Percentiles rank a stretch among this genome's conserved stretches.
Conservation (phyloP, 1,139 yeast genomes). For the Sugiyamaella neomexicana region DNA sequence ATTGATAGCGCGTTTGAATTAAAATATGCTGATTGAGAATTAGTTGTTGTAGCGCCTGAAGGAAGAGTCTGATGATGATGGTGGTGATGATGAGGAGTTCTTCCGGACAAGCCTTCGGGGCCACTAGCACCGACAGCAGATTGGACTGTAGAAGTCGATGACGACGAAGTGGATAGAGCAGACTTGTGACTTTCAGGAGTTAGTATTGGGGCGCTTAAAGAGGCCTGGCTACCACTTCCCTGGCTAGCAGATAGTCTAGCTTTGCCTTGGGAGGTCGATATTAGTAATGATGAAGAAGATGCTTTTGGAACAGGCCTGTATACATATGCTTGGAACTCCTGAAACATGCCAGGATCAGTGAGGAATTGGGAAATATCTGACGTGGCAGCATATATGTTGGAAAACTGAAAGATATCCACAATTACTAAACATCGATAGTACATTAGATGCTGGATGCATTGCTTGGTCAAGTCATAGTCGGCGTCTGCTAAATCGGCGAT, state of each 20-base stretch:
- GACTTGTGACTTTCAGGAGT: conserved; percentile 18
- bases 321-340: conserved; percentile 83
- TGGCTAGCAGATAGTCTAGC: conserved; percentile 1
- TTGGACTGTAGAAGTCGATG: conserved; percentile 17
- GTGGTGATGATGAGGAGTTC: conserved; percentile 1
- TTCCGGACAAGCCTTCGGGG: neutral
- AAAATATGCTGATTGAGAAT: neutral
- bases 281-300: neutral
- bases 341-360: conserved; percentile 64
- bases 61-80: neutral
- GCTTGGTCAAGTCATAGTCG: conserved; percentile 73
- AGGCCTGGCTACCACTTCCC: conserved; percentile 16
- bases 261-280: conserved; percentile 5
- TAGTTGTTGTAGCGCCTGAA: neutral
- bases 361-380: conserved; percentile 70
- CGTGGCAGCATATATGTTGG: conserved; percentile 87
- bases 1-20: conserved; percentile 3
- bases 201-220: conserved; percentile 9
- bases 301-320: conserved; percentile 26
- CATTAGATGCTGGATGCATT: conserved; percentile 87
- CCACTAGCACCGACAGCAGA: neutral
- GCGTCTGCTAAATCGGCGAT: conserved; percentile 82
- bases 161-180: conserved; percentile 10
- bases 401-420: conserved; percentile 84
- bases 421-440: conserved; percentile 84